Evolutionary conservation across 257 asterid species (phyloP), one percentile per base, ranked within the genome.

Genomic region (Primulina tabacum): DNA sequence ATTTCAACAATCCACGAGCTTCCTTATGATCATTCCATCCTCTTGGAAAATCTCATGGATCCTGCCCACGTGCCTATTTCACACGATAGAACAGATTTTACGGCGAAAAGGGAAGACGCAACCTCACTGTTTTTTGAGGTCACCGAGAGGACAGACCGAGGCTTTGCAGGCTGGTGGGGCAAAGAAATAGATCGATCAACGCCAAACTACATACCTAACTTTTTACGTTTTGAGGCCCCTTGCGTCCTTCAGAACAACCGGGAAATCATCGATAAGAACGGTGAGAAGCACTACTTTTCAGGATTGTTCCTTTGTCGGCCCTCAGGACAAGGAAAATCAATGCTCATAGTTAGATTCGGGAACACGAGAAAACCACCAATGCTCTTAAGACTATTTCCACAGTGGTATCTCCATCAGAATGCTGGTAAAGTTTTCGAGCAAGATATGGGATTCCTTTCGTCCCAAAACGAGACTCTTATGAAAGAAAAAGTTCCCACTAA

Each of bases 21-120:
- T 74, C 97, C 98, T 0, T 92, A 92, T 37, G 98, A 92, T 73
- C 98, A 92, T 60, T 92, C 98, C 35, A 92, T 92, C 79, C 98
- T 92, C 69, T 75, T 92, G 5, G 98, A 92, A 68, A 92, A 92
- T 80, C 98, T 92, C 72, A 92, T 92, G 98, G 98, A 92, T 65
- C 98, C 98, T 0, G 97, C 98, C 34, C 98, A 92, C 24, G 87
- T 90, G 32, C 98, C 97, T 21, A 92, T 92, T 56, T 92, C 98
- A 5, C 98, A 92, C 8, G 96, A 92, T 68, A 79, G 96, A 73
- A 92, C 97, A 7, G 98, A 92, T 82, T 86, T 86, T 34, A 79
- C 89, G 0, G 93, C 98, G 0, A 92, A 92, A 71, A 76, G 97
- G 53, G 98, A 92, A 80, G 97, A 92, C 64, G 98, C 97, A 0